A percentile compares a stretch with the other conserved stretches of the same genome.
Evolutionary conservation across 1,139 yeast species (phyloP).

Genomic region (Geotrichum histeridarum): DNA sequence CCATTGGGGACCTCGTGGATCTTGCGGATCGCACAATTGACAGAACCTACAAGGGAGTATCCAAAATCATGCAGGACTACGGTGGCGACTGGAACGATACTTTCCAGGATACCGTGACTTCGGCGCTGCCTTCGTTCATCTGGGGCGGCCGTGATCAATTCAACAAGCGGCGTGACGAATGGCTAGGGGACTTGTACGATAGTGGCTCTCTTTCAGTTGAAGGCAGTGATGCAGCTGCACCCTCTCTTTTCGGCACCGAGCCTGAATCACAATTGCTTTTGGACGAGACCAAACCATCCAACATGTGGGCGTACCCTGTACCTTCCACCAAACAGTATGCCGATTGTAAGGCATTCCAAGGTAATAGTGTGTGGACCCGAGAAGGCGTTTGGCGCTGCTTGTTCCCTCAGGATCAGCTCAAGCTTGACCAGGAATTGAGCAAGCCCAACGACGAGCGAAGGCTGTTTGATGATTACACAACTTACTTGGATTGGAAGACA

Average conservation of each 20-base stretch:
- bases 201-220: too few species aligned
- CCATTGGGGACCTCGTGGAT: slow-evolving; percentile 5
- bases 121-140: slow-evolving; percentile 15
- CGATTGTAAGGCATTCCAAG: slow-evolving; percentile 52
- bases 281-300: slow-evolving; percentile 15
- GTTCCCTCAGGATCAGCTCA: slow-evolving; percentile 47
- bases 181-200: not conserved
- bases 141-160: slow-evolving; percentile 7
- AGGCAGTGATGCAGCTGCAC: too few species aligned
- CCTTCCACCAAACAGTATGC: slow-evolving; percentile 61
- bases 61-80: not conserved
- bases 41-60: not conserved
- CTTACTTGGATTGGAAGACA: slow-evolving; percentile 18
- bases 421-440: slow-evolving; percentile 3
- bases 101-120: not conserved
- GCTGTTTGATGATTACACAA: slow-evolving; percentile 15
- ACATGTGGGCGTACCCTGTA: slow-evolving; percentile 47
- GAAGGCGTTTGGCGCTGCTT: slow-evolving; percentile 82
- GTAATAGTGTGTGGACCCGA: slow-evolving; percentile 72
- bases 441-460: not conserved
- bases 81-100: slow-evolving; percentile 9
- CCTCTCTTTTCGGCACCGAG: not conserved
- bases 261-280: slow-evolving; percentile 4
- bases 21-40: slow-evolving; percentile 3
- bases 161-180: not conserved